These are phyloP conservation scores for Beauveria asiatica DNA, from an alignment of 2,329 filamentous ascomycete species.

Conservation along the genomic window DNA sequence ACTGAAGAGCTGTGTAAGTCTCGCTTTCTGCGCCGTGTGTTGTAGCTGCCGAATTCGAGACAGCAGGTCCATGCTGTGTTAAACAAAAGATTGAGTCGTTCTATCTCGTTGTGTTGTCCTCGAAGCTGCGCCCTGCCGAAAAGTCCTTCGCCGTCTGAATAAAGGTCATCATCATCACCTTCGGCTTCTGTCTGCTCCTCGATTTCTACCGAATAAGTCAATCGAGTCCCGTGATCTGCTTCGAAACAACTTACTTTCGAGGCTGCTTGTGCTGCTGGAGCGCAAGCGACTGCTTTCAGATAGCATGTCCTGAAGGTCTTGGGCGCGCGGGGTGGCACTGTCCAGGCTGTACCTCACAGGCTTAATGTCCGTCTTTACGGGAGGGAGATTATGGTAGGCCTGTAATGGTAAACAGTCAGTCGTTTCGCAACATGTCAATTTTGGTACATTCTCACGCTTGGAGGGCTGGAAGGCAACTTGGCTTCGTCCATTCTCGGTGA, in stretches of 20 bases:
- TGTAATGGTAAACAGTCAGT: not conserved
- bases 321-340: conserved; percentile 69
- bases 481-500: conserved; percentile 32
- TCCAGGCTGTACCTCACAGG: conserved; percentile 58
- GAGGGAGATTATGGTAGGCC: conserved; percentile 49
- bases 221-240: not conserved
- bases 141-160: conserved; percentile 57
- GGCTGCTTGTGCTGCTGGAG: conserved; percentile 62
- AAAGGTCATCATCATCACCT: conserved; percentile 44
- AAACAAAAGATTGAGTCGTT: conserved; percentile 66
- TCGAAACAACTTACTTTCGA: conserved; percentile 55
- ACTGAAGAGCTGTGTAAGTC: not conserved
- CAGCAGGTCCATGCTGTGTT: conserved; percentile 22
- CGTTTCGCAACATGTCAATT: not conserved
- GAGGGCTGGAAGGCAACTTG: conserved; percentile 18
- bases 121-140: conserved; percentile 63
- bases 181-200: conserved; percentile 45
- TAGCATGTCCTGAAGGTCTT: conserved; percentile 69
- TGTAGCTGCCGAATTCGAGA: conserved; percentile 10
- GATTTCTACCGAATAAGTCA: conserved; percentile 39
- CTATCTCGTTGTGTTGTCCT: conserved; percentile 45
- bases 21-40: conserved; percentile 5
- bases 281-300: conserved; percentile 46
- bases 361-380: conserved; percentile 66
- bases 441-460: conserved; percentile 17